Evolutionary conservation across 176 grass and related monocot species (phyloP), one percentile per base, ranked within the genome.

Genomic region (Echinochloa phyllopogon): DNA sequence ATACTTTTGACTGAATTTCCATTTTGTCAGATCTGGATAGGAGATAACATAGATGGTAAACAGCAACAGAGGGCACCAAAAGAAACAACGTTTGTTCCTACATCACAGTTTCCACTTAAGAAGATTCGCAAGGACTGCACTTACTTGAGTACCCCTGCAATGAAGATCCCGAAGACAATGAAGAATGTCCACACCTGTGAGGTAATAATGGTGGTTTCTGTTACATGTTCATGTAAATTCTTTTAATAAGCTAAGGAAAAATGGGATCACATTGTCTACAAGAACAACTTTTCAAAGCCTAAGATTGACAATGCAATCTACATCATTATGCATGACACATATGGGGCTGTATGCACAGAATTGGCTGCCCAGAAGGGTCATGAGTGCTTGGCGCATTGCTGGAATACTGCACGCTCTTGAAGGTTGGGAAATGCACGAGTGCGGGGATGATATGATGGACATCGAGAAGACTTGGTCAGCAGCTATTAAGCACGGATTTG

Each of bases 321-420:
- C 43, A 88, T 20, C 50, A 8, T 24, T 51, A 82, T 43, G 47
- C 53, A 58, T 51, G 36, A 80, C 56, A 23, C 72, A 57, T 64
- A 15, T 40, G 47, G 55, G 47, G 55, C 25, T 82, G 27, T 78
- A 43, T 78, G 39, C 44, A 74, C 66, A 95, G 96, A 95, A 98
- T 78, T 98, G 96, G 96, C 68, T 95, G 81, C 96, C 91, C 15
- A 93, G 96, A 93, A 90, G 91, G 91, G 95, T 98, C 38, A 98
- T 92, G 87, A 95, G 96, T 25, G 93, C 93, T 53, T 93, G 91
- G 85, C 91, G 89, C 25, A 85, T 95, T 82, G 95, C 89, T 37
- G 93, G 87, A 75, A 95, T 94, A 83, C 74, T 93, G 18, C 91
- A 98, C 40, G 91, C 89, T 76, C 56, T 95, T 44, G 95, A 95